Conservation (phyloP, 2,329 filamentous ascomycete genomes). For the Verticillium longisporum region DNA sequence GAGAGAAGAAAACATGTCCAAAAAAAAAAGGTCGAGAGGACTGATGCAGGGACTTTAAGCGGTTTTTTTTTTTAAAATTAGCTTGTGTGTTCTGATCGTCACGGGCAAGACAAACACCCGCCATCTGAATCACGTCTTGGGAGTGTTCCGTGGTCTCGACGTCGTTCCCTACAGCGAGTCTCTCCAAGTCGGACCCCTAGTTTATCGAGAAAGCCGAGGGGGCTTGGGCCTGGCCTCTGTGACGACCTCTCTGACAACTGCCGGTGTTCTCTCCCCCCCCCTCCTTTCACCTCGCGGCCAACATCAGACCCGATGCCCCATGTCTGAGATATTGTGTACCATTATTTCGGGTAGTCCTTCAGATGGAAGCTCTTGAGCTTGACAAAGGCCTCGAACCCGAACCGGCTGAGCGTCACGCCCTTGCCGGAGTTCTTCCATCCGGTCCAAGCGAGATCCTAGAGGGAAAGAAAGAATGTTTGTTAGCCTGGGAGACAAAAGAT, state of each 20-base stretch:
- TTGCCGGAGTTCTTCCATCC: slow-evolving; percentile 97
- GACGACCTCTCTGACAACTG: neutral
- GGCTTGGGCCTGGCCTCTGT: neutral
- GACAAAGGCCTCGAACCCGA: slow-evolving; percentile 92
- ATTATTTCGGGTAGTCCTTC: slow-evolving; percentile 67
- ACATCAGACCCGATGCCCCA: neutral
- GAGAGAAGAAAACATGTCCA: neutral
- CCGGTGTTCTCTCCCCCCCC: neutral
- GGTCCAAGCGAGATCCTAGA: slow-evolving; percentile 86
- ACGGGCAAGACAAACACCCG: neutral
- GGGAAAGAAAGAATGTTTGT: slow-evolving; percentile 1
- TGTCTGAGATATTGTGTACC: neutral
- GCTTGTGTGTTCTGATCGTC: neutral
- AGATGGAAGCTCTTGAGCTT: slow-evolving; percentile 95
- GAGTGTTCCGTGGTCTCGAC: neutral
- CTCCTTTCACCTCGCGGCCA: neutral
- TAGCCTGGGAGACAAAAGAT: neutral
- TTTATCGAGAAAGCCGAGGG: neutral
- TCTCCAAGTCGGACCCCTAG: neutral
- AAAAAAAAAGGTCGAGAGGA: neutral
- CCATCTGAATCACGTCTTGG: neutral
- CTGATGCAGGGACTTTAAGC: neutral
- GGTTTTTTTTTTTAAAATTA: too few species aligned
- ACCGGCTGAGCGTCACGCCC: slow-evolving; percentile 80
- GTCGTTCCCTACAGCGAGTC: neutral